These are phyloP conservation scores for Phytophthora ohioensis DNA, from an alignment of 352 stramenopile species.

Conservation along the genomic window DNA sequence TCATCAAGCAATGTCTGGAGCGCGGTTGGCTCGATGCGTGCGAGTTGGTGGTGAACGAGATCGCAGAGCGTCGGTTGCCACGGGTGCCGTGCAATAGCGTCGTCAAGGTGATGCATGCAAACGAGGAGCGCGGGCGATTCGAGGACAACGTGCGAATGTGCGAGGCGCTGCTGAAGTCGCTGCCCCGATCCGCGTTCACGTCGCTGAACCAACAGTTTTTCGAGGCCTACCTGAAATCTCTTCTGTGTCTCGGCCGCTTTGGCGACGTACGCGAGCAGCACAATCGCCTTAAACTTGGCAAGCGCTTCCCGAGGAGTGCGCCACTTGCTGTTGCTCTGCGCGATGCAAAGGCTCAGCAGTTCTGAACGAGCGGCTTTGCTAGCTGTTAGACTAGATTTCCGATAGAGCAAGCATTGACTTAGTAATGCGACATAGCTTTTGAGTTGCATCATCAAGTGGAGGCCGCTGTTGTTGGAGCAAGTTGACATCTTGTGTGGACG, in stretches of 20 bases:
- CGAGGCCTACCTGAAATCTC: slow-evolving; percentile 27
- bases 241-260: slow-evolving; percentile 15
- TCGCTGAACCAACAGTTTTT: slow-evolving; percentile 31
- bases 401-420: not conserved
- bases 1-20: slow-evolving; percentile 24
- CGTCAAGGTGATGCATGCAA: not conserved
- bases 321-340: not conserved
- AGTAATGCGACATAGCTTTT: too few species aligned
- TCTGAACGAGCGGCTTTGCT: not conserved
- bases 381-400: not conserved
- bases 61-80: slow-evolving; percentile 19
- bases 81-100: slow-evolving; percentile 26
- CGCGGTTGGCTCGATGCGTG: slow-evolving; percentile 31
- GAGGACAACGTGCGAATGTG: slow-evolving; percentile 20
- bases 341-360: slow-evolving; percentile 1
- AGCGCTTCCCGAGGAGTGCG: not conserved
- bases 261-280: slow-evolving; percentile 16
- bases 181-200: slow-evolving; percentile 3
- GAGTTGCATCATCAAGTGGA: too few species aligned
- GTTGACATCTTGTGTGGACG: too few species aligned
- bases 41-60: slow-evolving; percentile 24
- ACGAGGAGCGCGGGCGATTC: slow-evolving; percentile 6
- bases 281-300: slow-evolving; percentile 14
- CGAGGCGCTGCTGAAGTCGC: slow-evolving; percentile 13
- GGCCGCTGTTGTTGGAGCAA: too few species aligned